Evolutionary conservation across 495 filamentous ascomycete species (phyloP).

Genomic region (Penicillium diatomitis): DNA sequence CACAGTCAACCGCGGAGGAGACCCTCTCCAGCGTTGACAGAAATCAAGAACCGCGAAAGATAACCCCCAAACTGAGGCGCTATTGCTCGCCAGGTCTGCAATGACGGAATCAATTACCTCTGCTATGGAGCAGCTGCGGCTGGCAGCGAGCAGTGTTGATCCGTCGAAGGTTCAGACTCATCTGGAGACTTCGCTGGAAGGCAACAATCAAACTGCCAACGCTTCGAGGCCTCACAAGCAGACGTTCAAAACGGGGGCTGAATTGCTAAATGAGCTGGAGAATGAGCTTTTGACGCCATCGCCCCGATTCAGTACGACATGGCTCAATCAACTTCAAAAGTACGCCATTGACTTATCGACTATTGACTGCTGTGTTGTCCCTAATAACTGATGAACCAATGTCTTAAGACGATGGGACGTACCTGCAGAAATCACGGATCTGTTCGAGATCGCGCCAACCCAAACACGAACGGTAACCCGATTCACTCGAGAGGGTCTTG

Average conservation of each 20-base stretch:
- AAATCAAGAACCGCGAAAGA: not conserved
- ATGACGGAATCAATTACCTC: conserved; percentile 22
- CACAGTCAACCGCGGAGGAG: conserved; percentile 1
- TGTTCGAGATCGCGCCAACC: conserved; percentile 81
- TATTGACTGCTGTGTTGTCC: not conserved
- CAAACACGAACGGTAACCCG: conserved; percentile 89
- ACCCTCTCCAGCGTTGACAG: not conserved
- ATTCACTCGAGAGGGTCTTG: conserved; percentile 84
- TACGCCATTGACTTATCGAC: conserved; percentile 16
- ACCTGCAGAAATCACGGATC: conserved; percentile 61
- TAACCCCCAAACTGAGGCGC: not conserved
- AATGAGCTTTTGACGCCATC: conserved; percentile 70
- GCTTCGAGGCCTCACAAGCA: conserved; percentile 45
- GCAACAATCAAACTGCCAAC: conserved; percentile 20
- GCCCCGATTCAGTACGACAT: conserved; percentile 62
- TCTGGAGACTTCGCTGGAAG: conserved; percentile 26
- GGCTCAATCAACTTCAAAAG: conserved; percentile 84
- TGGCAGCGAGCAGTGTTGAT: conserved; percentile 17
- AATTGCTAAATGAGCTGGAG: conserved; percentile 62
- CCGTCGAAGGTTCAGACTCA: conserved; percentile 12
- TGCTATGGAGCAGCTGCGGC: conserved; percentile 20
- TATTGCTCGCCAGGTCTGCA: not conserved
- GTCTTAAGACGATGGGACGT: conserved; percentile 68
- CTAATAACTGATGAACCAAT: conserved; percentile 7
- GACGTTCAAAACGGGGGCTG: conserved; percentile 35